Base-by-base conservation (phyloP, 2,329 filamentous ascomycete genomes). In the Colletotrichum nymphaeae region DNA sequence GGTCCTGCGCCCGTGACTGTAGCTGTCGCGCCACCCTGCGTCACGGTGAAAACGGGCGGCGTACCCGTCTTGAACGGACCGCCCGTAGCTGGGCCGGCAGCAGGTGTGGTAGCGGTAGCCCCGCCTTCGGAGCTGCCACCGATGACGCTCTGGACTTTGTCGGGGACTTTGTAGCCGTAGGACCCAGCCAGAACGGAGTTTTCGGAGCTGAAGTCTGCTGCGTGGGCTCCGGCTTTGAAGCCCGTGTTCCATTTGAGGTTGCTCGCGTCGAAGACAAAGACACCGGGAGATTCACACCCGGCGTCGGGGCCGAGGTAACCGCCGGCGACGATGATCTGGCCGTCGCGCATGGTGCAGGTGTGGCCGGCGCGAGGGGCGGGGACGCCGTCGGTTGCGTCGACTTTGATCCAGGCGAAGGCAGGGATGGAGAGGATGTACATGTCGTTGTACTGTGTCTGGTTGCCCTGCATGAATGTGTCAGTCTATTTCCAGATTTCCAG, bases 401-500 rank as follows among this genome's bases (percentile, higher is more conserved):
- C 91, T 78, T 90, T 81, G 71, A 94, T 91, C 93, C 93, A 94
- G 8, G 90, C 93, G 79, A 95, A 95, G 0, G 90, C 89, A 0
- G 93, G 93, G 35, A 95, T 86, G 4, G 92, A 92, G 32, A 95
- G 84, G 74, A 94, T 94, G 90, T 92, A 94, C 85, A 93, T 90
- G 78, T 95, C 92, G 30, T 91, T 88, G 80, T 94, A 94, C 77
- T 90, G 88, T 0, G 81, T 85, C 79, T 90, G 88, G 37, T 83
- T 80, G 67, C 83, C 79, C 83, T 85, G 63, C 5, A n/a, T 11
- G 1, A 6, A 11, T 8, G 55, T 42, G 35, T 77, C 63, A 75
- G 75, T 42, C 58, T 9, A 11, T 22, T 0, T 12, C 2, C 4
- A 8, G 26, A 14, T 49, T 7, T 37, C 16, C 0, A 12, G 4